phyloP scores from a whole-genome alignment of 345 rosid species.

The Isatis tinctoria region DNA sequence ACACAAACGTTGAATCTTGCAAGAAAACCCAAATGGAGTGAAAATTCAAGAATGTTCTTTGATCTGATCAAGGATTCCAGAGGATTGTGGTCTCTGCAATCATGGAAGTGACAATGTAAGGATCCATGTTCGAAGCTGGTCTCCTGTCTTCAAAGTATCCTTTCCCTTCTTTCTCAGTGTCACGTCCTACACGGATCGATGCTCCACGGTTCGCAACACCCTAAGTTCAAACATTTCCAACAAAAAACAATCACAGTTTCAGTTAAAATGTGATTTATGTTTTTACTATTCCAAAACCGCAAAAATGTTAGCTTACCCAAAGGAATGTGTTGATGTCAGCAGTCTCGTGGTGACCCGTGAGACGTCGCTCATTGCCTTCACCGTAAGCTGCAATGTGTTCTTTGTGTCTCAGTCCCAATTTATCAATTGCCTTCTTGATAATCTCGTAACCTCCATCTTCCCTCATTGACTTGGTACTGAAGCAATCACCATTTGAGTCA shows the following conservation, averaged over 20 bases:
- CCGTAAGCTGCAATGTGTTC: constrained; percentile 94
- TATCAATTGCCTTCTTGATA: constrained; percentile 83
- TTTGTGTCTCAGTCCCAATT: constrained; percentile 69
- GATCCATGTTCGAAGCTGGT: constrained; percentile 94
- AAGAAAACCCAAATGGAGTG: background rate
- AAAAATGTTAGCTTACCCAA: constrained; percentile 46
- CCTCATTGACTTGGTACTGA: constrained; percentile 84
- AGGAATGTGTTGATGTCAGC: constrained; percentile 73
- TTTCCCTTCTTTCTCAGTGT: constrained; percentile 68
- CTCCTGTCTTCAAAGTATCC: constrained; percentile 87
- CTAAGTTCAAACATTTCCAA: constrained; percentile 28
- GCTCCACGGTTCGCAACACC: constrained; percentile 91
- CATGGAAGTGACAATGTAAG: constrained; percentile 84
- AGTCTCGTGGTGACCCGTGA: constrained; percentile 80
- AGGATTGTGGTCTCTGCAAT: constrained; percentile 81
- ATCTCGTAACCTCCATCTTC: constrained; percentile 61
- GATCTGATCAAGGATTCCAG: constrained; percentile 43
- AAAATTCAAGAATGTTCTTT: background rate
- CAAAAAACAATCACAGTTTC: background rate
- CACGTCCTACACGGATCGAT: constrained; percentile 74
- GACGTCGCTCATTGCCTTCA: constrained; percentile 89
- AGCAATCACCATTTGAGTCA: background rate
- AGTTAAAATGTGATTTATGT: background rate
- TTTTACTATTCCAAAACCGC: background rate
- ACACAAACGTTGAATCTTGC: constrained; percentile 16